Base-by-base conservation (phyloP, 2,329 filamentous ascomycete genomes). In the Onygenales sp. region DNA sequence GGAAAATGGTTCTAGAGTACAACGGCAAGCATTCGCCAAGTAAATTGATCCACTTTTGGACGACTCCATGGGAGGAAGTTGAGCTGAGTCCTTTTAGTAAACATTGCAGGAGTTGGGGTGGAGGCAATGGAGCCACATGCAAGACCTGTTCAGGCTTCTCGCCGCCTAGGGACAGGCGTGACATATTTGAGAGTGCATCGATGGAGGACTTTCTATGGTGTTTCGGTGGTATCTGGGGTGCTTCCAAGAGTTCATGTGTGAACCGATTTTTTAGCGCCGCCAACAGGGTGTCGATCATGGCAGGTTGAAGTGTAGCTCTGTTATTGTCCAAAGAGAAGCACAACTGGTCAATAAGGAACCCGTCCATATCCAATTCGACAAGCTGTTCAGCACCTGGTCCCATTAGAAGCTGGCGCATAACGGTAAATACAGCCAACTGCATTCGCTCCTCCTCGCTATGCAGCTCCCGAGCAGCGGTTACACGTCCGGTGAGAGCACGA, bases 31-130 rank as follows among this genome's bases (percentile, higher is more conserved):
- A 88, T 64, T 92, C 87, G 4, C 83, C 81, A 6, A 98, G 76
- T 60, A 98, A 91, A 33, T 81, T 78, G 8, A 96, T 84, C 94
- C 94, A 98, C 65, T 88, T 91, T 62, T 97, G 91, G 37, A 98
- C 74, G 5, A 94, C 85, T 7, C 83, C 77, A 4, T 88, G 83
- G 59, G 88, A 91, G 51, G 77, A 83, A 2, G 79, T 67, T 3
- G 89, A 87, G 52, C 86, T 83, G 49, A 98, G 84, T 0, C 90
- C 93, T 45, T 84, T 82, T 56, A 89, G 84, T 10, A 98, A 77
- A 64, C 88, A 95, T 57, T 87, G 78, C n/a, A 98, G 71, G 37
- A 84, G 75, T 13, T 87, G 83, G 17, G 88, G 87, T 3, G 84
- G 80, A 13, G 72, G 70, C 31, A 66, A 70, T 47, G 70, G 67